phyloP scores from a whole-genome alignment of 208 protist genomes.

The Leishmania braziliensis region DNA sequence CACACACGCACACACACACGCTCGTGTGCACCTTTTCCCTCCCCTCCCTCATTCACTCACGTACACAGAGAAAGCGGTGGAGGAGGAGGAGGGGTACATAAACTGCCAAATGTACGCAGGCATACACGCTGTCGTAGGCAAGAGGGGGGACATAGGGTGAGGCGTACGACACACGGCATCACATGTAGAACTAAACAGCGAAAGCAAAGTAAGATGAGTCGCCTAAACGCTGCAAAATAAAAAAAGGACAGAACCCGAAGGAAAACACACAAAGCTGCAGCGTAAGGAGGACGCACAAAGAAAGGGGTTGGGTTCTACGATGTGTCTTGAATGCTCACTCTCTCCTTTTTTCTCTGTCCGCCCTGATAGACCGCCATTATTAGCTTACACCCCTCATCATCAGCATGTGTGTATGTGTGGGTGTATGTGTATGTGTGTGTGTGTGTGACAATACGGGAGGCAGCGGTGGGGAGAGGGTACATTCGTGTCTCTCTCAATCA shows the following conservation, averaged over 20 bases:
- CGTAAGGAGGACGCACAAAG: background rate
- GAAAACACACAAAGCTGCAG: background rate
- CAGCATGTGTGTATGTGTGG: background rate
- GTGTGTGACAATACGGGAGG: too few species aligned
- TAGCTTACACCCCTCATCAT: background rate
- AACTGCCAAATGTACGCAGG: background rate
- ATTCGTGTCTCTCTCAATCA: too few species aligned
- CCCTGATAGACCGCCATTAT: background rate
- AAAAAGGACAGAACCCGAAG: background rate
- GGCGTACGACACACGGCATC: background rate
- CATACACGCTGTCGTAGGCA: background rate
- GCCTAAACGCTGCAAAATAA: background rate
- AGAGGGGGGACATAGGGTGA: too few species aligned
- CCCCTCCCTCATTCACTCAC: background rate
- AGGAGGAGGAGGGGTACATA: background rate
- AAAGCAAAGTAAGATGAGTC: background rate
- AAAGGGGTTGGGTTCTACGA: background rate
- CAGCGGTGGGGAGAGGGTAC: too few species aligned
- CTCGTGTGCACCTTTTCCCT: background rate
- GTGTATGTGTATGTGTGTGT: background rate
- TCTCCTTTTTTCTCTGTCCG: background rate
- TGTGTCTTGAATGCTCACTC: background rate
- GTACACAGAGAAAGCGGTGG: background rate
- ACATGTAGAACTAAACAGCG: background rate
- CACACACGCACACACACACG: background rate